Conservation (phyloP, 768 basidiomycete species). For the Suillus discolor region DNA sequence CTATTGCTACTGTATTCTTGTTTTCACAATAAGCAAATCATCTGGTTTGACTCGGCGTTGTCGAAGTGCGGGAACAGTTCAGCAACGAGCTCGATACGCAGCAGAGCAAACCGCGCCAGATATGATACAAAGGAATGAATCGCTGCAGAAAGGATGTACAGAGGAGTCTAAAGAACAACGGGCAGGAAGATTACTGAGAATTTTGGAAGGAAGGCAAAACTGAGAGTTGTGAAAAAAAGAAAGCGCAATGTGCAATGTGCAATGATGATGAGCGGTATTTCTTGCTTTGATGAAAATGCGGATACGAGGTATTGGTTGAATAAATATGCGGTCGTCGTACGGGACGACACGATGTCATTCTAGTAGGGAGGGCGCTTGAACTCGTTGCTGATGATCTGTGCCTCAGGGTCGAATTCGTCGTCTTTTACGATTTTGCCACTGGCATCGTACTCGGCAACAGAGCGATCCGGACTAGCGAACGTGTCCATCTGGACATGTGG, state of each 20-base stretch:
- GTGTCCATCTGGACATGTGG: conserved; percentile 60
- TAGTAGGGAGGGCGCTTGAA: conserved; percentile 61
- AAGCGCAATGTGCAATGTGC: background rate
- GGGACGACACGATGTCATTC: background rate
- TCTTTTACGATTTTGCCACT: conserved; percentile 50
- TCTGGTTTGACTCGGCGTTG: background rate
- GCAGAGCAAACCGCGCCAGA: background rate
- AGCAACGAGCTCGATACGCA: background rate
- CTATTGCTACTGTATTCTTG: background rate
- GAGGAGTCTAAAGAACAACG: background rate
- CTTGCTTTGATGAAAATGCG: background rate
- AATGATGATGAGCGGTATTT: background rate
- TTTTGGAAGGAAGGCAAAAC: background rate
- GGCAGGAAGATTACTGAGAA: background rate
- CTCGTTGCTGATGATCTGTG: conserved; percentile 58
- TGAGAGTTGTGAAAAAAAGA: background rate
- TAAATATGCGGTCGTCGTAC: background rate
- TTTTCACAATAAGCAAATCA: background rate
- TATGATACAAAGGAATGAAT: background rate
- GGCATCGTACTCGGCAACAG: conserved; percentile 56
- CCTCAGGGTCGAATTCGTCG: conserved; percentile 58
- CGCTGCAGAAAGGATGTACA: background rate
- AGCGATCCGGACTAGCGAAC: conserved; percentile 52
- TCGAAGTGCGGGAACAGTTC: background rate
- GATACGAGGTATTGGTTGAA: background rate